Percentiles rank a stretch among this genome's conserved stretches.
phyloP scores from a whole-genome alignment of 75 land plant genomes.

The Selaginella moellendorffii region DNA sequence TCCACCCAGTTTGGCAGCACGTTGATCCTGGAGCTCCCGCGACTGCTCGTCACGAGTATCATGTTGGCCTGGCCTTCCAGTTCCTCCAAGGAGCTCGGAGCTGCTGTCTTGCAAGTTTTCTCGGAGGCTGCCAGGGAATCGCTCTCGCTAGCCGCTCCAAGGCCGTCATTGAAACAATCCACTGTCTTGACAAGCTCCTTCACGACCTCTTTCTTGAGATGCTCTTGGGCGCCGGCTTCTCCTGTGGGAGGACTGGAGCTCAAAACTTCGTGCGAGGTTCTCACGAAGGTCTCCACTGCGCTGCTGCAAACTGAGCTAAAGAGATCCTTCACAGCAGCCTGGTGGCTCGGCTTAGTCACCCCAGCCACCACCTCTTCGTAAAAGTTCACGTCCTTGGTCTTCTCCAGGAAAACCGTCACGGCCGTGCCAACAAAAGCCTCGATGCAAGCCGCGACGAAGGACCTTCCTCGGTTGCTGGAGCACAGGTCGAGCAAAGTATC shows the following conservation, averaged over 20 bases:
- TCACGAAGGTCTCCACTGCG: conserved; percentile 53
- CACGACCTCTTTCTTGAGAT: too few species aligned
- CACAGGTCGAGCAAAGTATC: conserved; percentile 25
- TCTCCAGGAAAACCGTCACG: conserved; percentile 74
- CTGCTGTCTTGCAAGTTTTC: too few species aligned
- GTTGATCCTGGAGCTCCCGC: not conserved
- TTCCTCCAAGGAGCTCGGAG: too few species aligned
- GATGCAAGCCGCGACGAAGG: conserved; percentile 41
- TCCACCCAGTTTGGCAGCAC: conserved; percentile 20
- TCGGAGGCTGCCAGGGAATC: too few species aligned
- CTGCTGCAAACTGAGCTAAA: conserved; percentile 58
- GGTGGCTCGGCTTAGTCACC: conserved; percentile 52
- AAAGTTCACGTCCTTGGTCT: conserved; percentile 56
- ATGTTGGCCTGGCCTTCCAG: too few species aligned
- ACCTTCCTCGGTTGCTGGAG: conserved; percentile 24
- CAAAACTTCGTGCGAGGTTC: conserved; percentile 58
- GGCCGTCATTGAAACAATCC: too few species aligned
- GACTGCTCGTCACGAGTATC: too few species aligned
- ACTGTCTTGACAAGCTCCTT: too few species aligned
- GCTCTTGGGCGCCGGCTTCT: conserved; percentile 1
- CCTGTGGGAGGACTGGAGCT: not conserved
- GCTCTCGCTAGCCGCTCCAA: too few species aligned
- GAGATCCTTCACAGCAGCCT: conserved; percentile 45
- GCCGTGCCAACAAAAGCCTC: conserved; percentile 64
- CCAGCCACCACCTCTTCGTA: conserved; percentile 55